These are phyloP conservation scores for Lumnitzera racemosa DNA, from an alignment of 345 rosid species.

Conservation along the genomic window DNA sequence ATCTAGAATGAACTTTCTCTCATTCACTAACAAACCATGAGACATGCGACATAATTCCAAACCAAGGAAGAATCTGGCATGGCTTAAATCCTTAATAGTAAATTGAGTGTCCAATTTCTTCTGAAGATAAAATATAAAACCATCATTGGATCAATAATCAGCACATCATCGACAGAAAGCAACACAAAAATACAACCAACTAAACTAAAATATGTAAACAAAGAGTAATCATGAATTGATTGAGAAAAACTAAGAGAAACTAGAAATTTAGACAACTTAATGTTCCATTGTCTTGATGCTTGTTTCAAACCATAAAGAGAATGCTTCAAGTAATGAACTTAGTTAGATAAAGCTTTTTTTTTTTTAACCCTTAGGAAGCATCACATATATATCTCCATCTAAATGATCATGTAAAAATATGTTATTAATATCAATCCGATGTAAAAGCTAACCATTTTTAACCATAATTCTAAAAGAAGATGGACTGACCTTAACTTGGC, in stretches of 20 bases:
- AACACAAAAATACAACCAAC: neutral
- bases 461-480: too few relatives aligned
- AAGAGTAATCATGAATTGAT: neutral
- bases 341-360: neutral
- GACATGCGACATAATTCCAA: neutral
- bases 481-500: neutral
- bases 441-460: too few relatives aligned
- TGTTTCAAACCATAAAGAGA: neutral
- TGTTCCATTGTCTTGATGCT: neutral
- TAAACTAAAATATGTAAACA: neutral
- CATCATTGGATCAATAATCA: neutral
- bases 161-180: neutral
- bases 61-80: neutral
- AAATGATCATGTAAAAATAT: neutral
- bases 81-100: neutral
- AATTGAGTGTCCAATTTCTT: neutral
- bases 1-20: neutral
- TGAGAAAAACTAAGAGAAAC: neutral
- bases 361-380: neutral
- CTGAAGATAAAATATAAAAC: neutral
- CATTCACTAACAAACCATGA: neutral
- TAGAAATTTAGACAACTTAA: neutral
- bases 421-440: neutral
- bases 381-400: neutral
- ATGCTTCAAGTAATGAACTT: neutral